A percentile compares a stretch with the other conserved stretches of the same genome.
These are phyloP conservation scores for Cenchrus americanus DNA, from an alignment of 176 grass and related monocot species.

Conservation along the genomic window DNA sequence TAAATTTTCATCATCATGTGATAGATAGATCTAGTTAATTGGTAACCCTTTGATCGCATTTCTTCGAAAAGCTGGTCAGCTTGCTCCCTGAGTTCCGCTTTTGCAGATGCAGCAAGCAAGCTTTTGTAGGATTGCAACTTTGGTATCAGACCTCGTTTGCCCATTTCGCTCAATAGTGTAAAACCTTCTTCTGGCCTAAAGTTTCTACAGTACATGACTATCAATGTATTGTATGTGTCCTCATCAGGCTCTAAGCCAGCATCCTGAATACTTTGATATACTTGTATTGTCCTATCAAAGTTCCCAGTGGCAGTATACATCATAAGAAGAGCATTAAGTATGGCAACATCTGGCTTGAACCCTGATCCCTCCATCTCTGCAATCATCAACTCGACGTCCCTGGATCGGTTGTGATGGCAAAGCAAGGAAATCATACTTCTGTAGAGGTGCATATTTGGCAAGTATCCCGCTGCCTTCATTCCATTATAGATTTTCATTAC, in stretches of 20 bases:
- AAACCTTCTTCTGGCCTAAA: constrained; percentile 82
- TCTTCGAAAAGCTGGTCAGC: constrained; percentile 80
- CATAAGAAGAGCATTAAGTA: constrained; percentile 76
- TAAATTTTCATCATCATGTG: constrained; percentile 96
- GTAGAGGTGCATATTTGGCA: constrained; percentile 86
- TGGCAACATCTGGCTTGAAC: constrained; percentile 71
- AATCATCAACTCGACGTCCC: constrained; percentile 86
- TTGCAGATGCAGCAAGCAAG: constrained; percentile 80
- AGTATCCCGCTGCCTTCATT: constrained; percentile 91
- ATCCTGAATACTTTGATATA: constrained; percentile 74
- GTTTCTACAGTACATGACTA: constrained; percentile 90
- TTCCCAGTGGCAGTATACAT: constrained; percentile 76
- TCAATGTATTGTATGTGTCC: constrained; percentile 87
- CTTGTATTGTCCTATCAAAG: constrained; percentile 73
- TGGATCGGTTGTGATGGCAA: constrained; percentile 67
- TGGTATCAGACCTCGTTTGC: constrained; percentile 64
- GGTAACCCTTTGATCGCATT: constrained; percentile 70
- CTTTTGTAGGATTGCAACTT: constrained; percentile 92
- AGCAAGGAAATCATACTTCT: constrained; percentile 80
- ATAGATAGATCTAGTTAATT: constrained; percentile 78
- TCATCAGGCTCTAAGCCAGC: constrained; percentile 74
- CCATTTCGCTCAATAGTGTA: constrained; percentile 83
- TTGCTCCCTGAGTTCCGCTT: constrained; percentile 79
- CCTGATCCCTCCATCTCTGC: constrained; percentile 76
- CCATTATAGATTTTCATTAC: constrained; percentile 99